A percentile compares a stretch with the other conserved stretches of the same genome.
Evolutionary conservation across 2,329 filamentous ascomycete species (phyloP).

Genomic region (Pyrenochaeta sp.): DNA sequence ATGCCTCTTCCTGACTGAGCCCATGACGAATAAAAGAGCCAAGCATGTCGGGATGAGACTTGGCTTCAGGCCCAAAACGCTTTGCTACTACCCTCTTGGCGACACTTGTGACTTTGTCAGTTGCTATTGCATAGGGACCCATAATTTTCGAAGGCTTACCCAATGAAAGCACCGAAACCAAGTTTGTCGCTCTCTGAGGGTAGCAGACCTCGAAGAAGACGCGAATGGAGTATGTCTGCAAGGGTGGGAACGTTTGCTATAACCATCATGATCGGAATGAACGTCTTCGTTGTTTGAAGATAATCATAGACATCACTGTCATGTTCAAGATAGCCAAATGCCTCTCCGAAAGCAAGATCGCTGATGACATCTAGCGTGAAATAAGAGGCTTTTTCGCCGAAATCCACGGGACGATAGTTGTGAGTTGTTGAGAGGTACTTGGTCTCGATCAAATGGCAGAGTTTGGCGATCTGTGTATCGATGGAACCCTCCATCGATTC

Average conservation of each 20-base stretch:
- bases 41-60: slow-evolving; percentile 60
- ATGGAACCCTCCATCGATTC: slow-evolving; percentile 58
- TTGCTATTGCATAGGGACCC: not conserved
- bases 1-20: slow-evolving; percentile 52
- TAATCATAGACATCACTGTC: slow-evolving; percentile 58
- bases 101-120: slow-evolving; percentile 27
- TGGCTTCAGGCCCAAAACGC: slow-evolving; percentile 55
- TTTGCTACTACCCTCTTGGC: slow-evolving; percentile 58
- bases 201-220: slow-evolving; percentile 19
- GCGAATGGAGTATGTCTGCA: slow-evolving; percentile 23
- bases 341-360: slow-evolving; percentile 59
- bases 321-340: slow-evolving; percentile 59
- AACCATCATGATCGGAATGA: slow-evolving; percentile 26
- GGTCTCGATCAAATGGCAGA: slow-evolving; percentile 57
- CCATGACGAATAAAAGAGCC: slow-evolving; percentile 59
- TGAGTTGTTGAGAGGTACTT: slow-evolving; percentile 48
- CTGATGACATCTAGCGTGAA: slow-evolving; percentile 65
- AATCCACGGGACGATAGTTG: slow-evolving; percentile 52
- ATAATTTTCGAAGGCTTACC: not conserved
- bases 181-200: slow-evolving; percentile 54
- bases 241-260: slow-evolving; percentile 22
- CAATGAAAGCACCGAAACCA: slow-evolving; percentile 50
- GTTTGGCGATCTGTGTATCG: slow-evolving; percentile 54
- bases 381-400: slow-evolving; percentile 58
- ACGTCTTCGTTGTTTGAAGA: slow-evolving; percentile 53